Percentiles rank a stretch among this genome's conserved stretches.
These are phyloP conservation scores for Dacryopinax spathularia DNA, from an alignment of 768 basidiomycete genomes.

Conservation along the genomic window DNA sequence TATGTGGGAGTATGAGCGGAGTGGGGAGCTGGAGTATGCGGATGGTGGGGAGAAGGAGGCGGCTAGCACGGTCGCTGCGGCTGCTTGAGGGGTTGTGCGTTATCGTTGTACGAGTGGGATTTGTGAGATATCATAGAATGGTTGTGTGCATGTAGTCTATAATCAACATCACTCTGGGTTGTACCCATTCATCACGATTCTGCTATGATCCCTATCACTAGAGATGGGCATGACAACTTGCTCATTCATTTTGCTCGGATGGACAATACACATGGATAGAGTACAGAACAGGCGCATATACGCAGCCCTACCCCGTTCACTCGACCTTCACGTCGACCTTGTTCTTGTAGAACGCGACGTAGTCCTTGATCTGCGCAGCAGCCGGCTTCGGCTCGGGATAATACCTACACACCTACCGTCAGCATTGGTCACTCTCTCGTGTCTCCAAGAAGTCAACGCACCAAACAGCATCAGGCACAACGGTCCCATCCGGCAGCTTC, in stretches of 20 bases:
- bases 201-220: too few species aligned
- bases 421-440: too few species aligned
- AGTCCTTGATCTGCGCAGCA: slow-evolving; percentile 48
- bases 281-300: neutral
- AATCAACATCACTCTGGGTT: too few species aligned
- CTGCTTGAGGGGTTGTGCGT: neutral
- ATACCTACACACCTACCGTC: slow-evolving; percentile 34
- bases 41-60: neutral
- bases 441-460: slow-evolving; percentile 21
- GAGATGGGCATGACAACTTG: neutral
- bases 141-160: neutral
- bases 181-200: too few species aligned
- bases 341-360: slow-evolving; percentile 71
- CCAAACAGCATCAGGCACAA: slow-evolving; percentile 53
- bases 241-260: neutral
- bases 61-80: neutral
- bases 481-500: slow-evolving; percentile 31
- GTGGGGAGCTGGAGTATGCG: slow-evolving; percentile 1
- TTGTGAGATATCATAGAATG: neutral
- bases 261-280: neutral
- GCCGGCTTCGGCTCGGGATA: slow-evolving; percentile 44
- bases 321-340: slow-evolving; percentile 13
- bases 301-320: neutral
- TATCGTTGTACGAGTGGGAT: too few species aligned
- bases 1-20: slow-evolving; percentile 62